phyloP scores from a whole-genome alignment of 106 monocot genomes.

The Dendrobium officinale region DNA sequence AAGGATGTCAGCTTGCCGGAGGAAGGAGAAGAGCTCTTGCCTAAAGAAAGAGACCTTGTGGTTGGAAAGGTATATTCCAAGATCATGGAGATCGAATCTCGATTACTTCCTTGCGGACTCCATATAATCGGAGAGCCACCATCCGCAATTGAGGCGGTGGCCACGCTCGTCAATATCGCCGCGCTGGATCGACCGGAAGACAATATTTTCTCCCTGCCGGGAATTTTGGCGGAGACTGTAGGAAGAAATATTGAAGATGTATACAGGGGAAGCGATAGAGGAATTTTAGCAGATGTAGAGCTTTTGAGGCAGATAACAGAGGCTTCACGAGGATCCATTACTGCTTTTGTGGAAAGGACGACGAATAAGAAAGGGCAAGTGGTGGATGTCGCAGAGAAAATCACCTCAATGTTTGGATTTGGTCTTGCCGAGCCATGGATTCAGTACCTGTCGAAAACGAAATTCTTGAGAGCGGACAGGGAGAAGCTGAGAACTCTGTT shows the following conservation, averaged over 20 bases:
- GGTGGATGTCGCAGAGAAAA: slow-evolving; percentile 50
- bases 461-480: slow-evolving; percentile 49
- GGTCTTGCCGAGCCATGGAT: slow-evolving; percentile 56
- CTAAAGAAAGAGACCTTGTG: slow-evolving; percentile 32
- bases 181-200: slow-evolving; percentile 67
- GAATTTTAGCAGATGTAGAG: slow-evolving; percentile 51
- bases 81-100: slow-evolving; percentile 79
- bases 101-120: slow-evolving; percentile 64
- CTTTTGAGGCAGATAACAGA: slow-evolving; percentile 56
- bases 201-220: slow-evolving; percentile 42
- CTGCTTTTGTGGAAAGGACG: slow-evolving; percentile 42
- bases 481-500: slow-evolving; percentile 54
- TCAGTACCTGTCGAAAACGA: slow-evolving; percentile 54
- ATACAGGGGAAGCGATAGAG: slow-evolving; percentile 57
- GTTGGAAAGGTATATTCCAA: slow-evolving; percentile 71
- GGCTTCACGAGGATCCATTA: slow-evolving; percentile 46
- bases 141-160: slow-evolving; percentile 57
- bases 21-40: slow-evolving; percentile 35
- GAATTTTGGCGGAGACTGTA: slow-evolving; percentile 48
- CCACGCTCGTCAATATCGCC: slow-evolving; percentile 60
- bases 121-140: slow-evolving; percentile 74
- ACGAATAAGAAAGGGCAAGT: slow-evolving; percentile 60
- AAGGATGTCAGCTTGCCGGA: slow-evolving; percentile 58
- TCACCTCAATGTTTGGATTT: slow-evolving; percentile 56
- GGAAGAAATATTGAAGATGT: slow-evolving; percentile 56